A percentile compares a stretch with the other conserved stretches of the same genome.
Evolutionary conservation across 164 flowering plant genomes (phyloP).

Genomic region (Saururus chinensis): DNA sequence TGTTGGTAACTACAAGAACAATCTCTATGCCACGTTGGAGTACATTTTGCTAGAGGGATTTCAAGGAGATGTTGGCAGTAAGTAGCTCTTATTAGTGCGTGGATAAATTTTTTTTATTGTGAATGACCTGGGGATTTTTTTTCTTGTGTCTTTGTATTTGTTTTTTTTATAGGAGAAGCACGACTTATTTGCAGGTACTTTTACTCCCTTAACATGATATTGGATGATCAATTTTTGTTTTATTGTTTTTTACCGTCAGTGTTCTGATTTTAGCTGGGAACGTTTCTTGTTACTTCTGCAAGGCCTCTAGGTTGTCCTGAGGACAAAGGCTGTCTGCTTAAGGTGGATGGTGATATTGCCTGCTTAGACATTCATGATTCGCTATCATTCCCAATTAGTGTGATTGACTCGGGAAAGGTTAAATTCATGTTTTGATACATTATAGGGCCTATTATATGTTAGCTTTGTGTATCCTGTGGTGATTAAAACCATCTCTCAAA

Average conservation of each 20-base stretch:
- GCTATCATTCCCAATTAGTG: slow-evolving; percentile 48
- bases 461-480: background rate
- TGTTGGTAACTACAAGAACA: slow-evolving; percentile 32
- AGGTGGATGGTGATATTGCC: slow-evolving; percentile 15
- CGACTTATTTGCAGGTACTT: slow-evolving; percentile 67
- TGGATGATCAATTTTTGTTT: background rate
- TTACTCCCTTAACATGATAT: background rate
- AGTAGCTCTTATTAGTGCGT: slow-evolving; percentile 11
- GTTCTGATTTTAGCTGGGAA: background rate
- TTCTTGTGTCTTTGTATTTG: slow-evolving; percentile 2
- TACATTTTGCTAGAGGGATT: slow-evolving; percentile 64
- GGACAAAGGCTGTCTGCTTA: slow-evolving; percentile 35
- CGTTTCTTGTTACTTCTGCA: background rate
- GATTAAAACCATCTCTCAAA: background rate
- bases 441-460: background rate
- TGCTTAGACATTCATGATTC: slow-evolving; percentile 37
- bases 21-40: slow-evolving; percentile 61
- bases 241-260: background rate
- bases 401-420: slow-evolving; percentile 71
- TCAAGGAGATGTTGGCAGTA: slow-evolving; percentile 68
- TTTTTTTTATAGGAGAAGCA: slow-evolving; percentile 41
- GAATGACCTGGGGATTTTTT: background rate
- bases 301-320: slow-evolving; percentile 49
- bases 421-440: background rate
- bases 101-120: background rate